phyloP scores from a whole-genome alignment of 129 eudicot genomes.

The Pulicaria dysenterica region DNA sequence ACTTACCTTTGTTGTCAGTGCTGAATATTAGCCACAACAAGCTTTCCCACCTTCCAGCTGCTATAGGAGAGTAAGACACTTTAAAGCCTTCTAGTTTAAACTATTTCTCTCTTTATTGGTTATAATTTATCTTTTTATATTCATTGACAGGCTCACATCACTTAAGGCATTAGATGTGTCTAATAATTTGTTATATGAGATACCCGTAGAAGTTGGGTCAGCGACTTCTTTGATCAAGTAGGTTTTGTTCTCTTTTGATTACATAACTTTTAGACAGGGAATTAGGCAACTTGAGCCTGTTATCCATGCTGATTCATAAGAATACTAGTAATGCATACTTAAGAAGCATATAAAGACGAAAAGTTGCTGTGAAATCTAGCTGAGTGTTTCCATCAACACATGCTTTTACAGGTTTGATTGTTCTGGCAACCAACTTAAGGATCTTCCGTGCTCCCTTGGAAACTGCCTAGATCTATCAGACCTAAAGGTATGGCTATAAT shows the following conservation, averaged over 20 bases:
- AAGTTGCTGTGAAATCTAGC: not conserved
- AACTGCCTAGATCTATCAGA: slow-evolving; percentile 68
- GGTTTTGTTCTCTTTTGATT: slow-evolving; percentile 16
- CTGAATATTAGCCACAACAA: slow-evolving; percentile 89
- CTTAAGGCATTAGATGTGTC: slow-evolving; percentile 87
- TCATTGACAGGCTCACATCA: slow-evolving; percentile 63
- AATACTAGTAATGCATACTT: not conserved
- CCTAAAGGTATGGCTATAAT: slow-evolving; percentile 63
- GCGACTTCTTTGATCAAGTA: slow-evolving; percentile 86
- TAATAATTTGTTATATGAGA: slow-evolving; percentile 47
- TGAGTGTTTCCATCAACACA: slow-evolving; percentile 19
- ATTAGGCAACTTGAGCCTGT: not conserved
- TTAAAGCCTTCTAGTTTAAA: slow-evolving; percentile 1
- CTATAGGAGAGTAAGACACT: slow-evolving; percentile 86
- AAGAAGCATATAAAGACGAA: slow-evolving; percentile 8
- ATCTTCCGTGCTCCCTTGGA: slow-evolving; percentile 81
- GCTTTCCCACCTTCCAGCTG: slow-evolving; percentile 81
- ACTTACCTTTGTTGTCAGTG: slow-evolving; percentile 65
- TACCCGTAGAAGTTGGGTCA: slow-evolving; percentile 87
- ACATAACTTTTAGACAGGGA: not conserved
- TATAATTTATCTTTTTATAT: not conserved
- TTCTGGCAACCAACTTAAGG: slow-evolving; percentile 72
- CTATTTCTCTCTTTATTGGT: not conserved
- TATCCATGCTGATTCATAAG: not conserved
- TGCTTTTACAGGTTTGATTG: slow-evolving; percentile 71